These are phyloP conservation scores for Colletotrichum tofieldiae DNA, from an alignment of 2,329 filamentous ascomycete genomes.

Conservation along the genomic window DNA sequence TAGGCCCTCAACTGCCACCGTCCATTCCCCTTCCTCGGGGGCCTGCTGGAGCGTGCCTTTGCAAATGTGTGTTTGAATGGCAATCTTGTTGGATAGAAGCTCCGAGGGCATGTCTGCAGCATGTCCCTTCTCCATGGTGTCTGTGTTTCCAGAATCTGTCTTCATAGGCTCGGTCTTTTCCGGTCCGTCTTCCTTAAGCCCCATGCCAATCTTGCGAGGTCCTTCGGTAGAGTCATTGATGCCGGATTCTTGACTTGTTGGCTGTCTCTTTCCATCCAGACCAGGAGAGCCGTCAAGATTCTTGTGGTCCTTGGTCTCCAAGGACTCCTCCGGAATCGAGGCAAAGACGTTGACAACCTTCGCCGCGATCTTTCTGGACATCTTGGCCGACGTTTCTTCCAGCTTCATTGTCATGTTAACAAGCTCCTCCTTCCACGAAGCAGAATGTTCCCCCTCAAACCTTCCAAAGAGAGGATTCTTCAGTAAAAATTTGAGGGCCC, in stretches of 20 bases:
- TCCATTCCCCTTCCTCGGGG: not conserved
- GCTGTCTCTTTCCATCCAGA: not conserved
- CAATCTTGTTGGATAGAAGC: not conserved
- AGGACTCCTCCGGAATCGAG: not conserved
- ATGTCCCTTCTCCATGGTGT: not conserved
- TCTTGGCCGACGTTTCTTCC: not conserved
- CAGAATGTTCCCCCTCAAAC: constrained; percentile 13
- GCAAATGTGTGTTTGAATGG: constrained; percentile 6
- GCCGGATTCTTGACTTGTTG: not conserved
- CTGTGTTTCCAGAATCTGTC: too few relatives aligned
- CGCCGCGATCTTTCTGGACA: not conserved
- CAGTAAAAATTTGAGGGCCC: not conserved
- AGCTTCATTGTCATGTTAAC: not conserved
- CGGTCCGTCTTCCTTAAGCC: not conserved
- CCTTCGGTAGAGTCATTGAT: not conserved
- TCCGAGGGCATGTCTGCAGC: not conserved
- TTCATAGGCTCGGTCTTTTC: too few relatives aligned
- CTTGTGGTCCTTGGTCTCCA: not conserved
- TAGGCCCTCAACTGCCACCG: not conserved
- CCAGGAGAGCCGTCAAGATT: not conserved
- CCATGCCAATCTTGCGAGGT: not conserved
- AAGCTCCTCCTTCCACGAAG: constrained; percentile 8
- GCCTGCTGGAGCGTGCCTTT: not conserved
- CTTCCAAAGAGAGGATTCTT: constrained; percentile 8
- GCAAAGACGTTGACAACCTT: not conserved